Evolutionary conservation across 257 asterid species (phyloP).

Genomic region (Anisodus tanguticus): DNA sequence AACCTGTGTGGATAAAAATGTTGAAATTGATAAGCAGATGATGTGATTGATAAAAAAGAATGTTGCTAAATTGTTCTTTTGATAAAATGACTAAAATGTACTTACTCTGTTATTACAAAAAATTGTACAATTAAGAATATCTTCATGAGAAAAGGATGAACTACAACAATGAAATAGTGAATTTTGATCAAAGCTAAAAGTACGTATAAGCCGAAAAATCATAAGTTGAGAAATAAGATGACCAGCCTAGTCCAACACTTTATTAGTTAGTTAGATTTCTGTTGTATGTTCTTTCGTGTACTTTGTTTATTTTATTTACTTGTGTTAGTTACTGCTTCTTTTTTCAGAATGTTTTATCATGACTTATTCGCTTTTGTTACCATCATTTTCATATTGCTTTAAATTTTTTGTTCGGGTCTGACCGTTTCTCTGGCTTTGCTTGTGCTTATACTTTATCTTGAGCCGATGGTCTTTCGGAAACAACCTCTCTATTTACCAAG

Average conservation of each 20-base stretch:
- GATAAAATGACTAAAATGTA: neutral
- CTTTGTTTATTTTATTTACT: too few species aligned
- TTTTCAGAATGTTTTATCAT: too few species aligned
- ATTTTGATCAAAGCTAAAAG: neutral
- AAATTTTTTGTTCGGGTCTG: too few species aligned
- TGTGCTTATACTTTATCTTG: too few species aligned
- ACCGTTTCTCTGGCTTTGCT: too few species aligned
- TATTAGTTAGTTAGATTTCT: too few species aligned
- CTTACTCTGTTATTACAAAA: neutral
- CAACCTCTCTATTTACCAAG: too few species aligned
- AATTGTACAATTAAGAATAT: neutral
- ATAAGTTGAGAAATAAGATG: neutral
- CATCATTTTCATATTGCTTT: too few species aligned
- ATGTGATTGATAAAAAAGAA: neutral
- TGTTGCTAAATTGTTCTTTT: neutral
- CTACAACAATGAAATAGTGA: neutral
- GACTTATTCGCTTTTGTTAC: too few species aligned
- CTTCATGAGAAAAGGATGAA: neutral
- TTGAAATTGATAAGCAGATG: neutral
- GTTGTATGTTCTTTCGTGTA: too few species aligned
- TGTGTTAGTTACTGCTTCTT: too few species aligned
- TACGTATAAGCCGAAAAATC: neutral
- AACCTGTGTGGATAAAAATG: neutral
- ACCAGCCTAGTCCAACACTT: neutral
- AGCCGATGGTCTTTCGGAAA: too few species aligned